Conservation (phyloP, 805 yeast genomes). For the Wickerhamiella lipophila region DNA sequence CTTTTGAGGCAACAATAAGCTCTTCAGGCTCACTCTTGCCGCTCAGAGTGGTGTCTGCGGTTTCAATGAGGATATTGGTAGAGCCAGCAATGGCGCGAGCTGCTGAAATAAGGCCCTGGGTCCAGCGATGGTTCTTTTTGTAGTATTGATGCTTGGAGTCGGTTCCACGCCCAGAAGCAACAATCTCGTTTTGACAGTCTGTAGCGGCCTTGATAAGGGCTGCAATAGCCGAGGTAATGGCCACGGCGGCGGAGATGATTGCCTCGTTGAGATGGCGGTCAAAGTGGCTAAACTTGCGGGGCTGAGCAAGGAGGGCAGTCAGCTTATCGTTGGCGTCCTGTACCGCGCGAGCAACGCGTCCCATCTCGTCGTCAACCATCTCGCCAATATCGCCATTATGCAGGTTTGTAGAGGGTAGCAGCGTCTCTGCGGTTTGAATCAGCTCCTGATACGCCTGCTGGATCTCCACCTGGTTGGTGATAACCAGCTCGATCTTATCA, state of each 20-base stretch:
- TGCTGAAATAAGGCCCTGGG: conserved; percentile 84
- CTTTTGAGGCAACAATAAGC: conserved; percentile 79
- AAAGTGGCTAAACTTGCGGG: conserved; percentile 37
- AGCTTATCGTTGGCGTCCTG: conserved; percentile 52
- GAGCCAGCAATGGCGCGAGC: conserved; percentile 77
- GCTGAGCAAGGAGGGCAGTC: conserved; percentile 36
- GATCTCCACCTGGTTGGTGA: conserved; percentile 59
- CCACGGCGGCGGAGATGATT: conserved; percentile 62
- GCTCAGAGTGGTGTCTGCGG: conserved; percentile 74
- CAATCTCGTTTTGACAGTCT: conserved; percentile 72
- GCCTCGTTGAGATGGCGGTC: conserved; percentile 65
- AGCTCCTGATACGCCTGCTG: conserved; percentile 58
- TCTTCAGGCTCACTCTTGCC: conserved; percentile 61
- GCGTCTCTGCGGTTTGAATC: conserved; percentile 41
- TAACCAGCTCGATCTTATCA: conserved; percentile 63
- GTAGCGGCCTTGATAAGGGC: conserved; percentile 62
- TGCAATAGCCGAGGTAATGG: conserved; percentile 67
- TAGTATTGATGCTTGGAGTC: conserved; percentile 62
- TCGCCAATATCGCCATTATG: conserved; percentile 44
- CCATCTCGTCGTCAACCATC: conserved; percentile 61
- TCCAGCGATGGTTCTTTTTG: conserved; percentile 82
- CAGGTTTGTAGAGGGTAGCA: conserved; percentile 35
- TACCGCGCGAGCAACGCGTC: conserved; percentile 57
- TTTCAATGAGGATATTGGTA: conserved; percentile 64
- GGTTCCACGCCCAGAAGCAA: conserved; percentile 52